Conservation (phyloP, 352 stramenopile genomes). For the Phytophthora sp. region DNA sequence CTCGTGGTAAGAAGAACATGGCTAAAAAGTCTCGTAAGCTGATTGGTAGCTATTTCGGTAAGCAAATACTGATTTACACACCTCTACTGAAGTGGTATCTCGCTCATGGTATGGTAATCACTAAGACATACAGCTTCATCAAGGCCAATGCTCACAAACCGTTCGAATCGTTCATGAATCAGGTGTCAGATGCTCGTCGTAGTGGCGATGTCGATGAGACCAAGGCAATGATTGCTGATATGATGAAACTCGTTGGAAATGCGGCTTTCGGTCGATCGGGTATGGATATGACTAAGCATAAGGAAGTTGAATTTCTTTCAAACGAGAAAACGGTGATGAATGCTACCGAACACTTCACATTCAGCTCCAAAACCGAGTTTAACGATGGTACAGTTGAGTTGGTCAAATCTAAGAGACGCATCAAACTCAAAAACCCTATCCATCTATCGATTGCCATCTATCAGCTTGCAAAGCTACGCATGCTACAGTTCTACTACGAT, state of each 20-base stretch:
- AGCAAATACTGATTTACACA: slow-evolving; percentile 42
- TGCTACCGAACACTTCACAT: slow-evolving; percentile 6
- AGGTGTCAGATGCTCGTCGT: slow-evolving; percentile 31
- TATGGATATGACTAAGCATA: slow-evolving; percentile 13
- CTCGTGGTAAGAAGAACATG: neutral
- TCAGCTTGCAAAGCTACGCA: slow-evolving; percentile 5
- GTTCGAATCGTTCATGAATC: slow-evolving; percentile 25
- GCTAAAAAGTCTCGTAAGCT: slow-evolving; percentile 25
- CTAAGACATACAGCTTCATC: slow-evolving; percentile 37
- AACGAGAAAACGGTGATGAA: neutral
- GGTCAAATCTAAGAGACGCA: neutral
- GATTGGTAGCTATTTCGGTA: slow-evolving; percentile 42
- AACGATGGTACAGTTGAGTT: slow-evolving; percentile 3
- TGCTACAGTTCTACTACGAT: slow-evolving; percentile 18
- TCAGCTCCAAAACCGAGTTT: neutral
- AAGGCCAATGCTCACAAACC: neutral
- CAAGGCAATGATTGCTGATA: slow-evolving; percentile 9
- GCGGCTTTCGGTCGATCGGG: slow-evolving; percentile 2
- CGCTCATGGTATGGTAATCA: slow-evolving; percentile 32
- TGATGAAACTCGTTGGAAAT: slow-evolving; percentile 1
- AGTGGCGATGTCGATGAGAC: slow-evolving; percentile 32
- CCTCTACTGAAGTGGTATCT: slow-evolving; percentile 48
- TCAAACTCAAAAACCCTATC: slow-evolving; percentile 6
- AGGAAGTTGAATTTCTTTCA: neutral
- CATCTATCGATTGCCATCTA: slow-evolving; percentile 1